Conservation (phyloP, 2,329 filamentous ascomycete species). For the Pezicula radicicola region DNA sequence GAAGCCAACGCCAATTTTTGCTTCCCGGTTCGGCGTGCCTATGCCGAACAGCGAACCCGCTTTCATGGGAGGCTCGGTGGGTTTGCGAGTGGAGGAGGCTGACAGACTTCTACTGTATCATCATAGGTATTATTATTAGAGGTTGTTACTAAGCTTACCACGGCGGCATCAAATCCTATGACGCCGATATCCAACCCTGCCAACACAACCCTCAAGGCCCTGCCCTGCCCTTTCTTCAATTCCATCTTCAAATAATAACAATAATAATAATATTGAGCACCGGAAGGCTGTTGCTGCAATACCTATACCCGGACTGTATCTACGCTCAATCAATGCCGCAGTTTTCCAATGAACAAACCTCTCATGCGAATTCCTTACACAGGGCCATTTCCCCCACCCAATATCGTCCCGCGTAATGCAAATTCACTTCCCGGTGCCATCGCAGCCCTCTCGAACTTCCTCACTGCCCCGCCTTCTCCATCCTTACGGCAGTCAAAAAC, state of each 20-base stretch:
- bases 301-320: background rate
- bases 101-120: background rate
- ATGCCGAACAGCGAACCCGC: background rate
- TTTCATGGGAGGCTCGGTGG: background rate
- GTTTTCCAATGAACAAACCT: constrained; percentile 57
- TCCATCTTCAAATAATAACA: no score
- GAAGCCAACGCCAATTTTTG: background rate
- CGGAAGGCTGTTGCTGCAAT: background rate
- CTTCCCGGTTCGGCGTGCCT: background rate
- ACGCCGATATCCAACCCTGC: background rate
- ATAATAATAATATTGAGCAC: background rate
- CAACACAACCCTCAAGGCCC: background rate
- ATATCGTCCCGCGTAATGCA: constrained; percentile 71
- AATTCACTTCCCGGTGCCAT: constrained; percentile 69
- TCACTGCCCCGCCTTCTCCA: constrained; percentile 56
- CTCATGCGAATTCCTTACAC: constrained; percentile 91
- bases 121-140: no score
- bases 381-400: constrained; percentile 71
- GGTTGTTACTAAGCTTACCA: no score
- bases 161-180: background rate
- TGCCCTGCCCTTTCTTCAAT: no score
- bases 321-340: constrained; percentile 16
- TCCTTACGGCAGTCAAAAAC: constrained; percentile 35
- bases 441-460: constrained; percentile 72
- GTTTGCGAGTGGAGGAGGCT: background rate